Base-by-base conservation (phyloP, 2,329 filamentous ascomycete genomes). In the Byssothecium circinans region DNA sequence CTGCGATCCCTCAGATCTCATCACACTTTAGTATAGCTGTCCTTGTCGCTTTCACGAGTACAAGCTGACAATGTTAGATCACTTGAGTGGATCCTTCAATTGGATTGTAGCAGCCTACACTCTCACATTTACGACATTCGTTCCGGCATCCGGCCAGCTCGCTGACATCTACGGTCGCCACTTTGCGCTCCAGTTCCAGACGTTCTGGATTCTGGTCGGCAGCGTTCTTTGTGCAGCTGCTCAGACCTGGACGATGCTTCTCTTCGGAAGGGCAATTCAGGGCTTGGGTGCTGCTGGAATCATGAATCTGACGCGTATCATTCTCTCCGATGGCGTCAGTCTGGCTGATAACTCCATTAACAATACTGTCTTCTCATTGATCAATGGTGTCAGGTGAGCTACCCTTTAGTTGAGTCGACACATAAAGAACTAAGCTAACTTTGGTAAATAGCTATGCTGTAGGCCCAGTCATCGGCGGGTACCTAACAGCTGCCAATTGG, bases 281-380 rank as follows among this genome's bases (percentile, higher is more conserved):
- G 84, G 85, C 10, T 61, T 85, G 1, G 80, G 81, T 4, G 80
- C 81, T 25, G 81, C 84, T 0, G 85, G 84, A 0, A 73, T 87
- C 14, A 77, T 80, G 54, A 83, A 85, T 29, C 70, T 81, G 27
- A 80, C 83, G 23, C 78, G 81, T 36, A 80, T 83, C 6, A 78
- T 87, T n/a, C 72, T 88, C 11, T 81, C 84, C 0, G 84, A 87
- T 58, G 81, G 81, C 47, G 83, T 88, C 5, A 79, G 78, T 1
- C 65, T 74, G 88, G 91, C 64, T 86, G 85, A 71, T 81, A 91
- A 52, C 76, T 95, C 48, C 82, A 86, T 62, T 86, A 92, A 60
- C 77, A 80, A 55, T 63, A 81, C 40, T 75, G 84, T n/a, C 69
- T 95, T 88, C 52, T 78, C 81, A 0, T 54, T 88, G 8, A 74